These are phyloP conservation scores for Tillandsia fasciculata DNA, from an alignment of 176 grass and related monocot species.

Conservation along the genomic window DNA sequence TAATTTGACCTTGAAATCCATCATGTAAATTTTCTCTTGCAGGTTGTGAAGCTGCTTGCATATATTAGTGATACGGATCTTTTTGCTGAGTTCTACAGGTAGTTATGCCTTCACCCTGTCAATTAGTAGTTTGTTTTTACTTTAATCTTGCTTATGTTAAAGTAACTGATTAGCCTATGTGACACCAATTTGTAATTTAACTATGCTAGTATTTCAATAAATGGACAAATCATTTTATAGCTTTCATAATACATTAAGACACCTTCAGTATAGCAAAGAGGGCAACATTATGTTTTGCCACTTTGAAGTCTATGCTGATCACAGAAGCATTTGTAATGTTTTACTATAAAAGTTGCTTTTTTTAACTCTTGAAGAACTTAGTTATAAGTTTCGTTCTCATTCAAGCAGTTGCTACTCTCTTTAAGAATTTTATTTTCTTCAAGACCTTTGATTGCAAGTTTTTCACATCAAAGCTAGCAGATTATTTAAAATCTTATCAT, in stretches of 20 bases:
- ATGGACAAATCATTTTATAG: too few species aligned
- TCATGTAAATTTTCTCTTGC: slow-evolving; percentile 7
- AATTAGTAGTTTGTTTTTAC: slow-evolving; percentile 4
- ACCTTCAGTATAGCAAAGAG: not conserved
- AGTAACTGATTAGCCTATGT: not conserved
- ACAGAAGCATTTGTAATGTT: not conserved
- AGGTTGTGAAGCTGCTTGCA: slow-evolving; percentile 89
- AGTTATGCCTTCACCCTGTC: not conserved
- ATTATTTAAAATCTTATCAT: not conserved
- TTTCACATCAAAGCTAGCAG: not conserved
- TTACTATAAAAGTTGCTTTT: not conserved
- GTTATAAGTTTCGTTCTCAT: not conserved
- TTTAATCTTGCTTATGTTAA: not conserved
- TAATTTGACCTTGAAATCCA: not conserved
- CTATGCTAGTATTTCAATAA: not conserved
- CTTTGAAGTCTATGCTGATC: not conserved
- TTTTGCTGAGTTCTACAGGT: slow-evolving; percentile 97
- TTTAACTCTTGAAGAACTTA: not conserved
- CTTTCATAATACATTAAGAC: not conserved
- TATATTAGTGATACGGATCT: slow-evolving; percentile 95
- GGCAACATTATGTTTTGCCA: not conserved
- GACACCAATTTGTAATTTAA: not conserved
- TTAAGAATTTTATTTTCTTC: not conserved
- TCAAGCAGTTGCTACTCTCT: not conserved
- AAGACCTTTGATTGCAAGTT: not conserved